Evolutionary conservation across 331 rosid species (phyloP), one percentile per base, ranked within the genome.

Genomic region (Erythrophleum ivorense): DNA sequence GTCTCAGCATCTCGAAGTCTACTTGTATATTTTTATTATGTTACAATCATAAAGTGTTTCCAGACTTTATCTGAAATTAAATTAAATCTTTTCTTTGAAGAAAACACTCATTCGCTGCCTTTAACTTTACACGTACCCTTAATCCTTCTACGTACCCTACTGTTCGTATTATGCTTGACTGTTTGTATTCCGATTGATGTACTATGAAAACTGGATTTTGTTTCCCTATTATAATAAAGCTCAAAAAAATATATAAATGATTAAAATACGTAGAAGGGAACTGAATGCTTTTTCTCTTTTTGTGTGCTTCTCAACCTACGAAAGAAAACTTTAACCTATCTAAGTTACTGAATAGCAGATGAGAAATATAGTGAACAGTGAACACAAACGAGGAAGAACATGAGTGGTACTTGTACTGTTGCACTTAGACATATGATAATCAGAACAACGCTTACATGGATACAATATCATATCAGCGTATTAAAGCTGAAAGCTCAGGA

Each of bases 401-500:
- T 14, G 31, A 4, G 2, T 77, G 63, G 19, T 18, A 55, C 63
- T 57, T 57, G 5, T 45, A 40, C 7, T n/a, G 52, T 48, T 5
- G 15, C 14, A 13, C 34, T 15, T 4, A 2, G 18, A 60, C 33
- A 45, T 31, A 58, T 40, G 12, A 5, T 64, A 52, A 59, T 3
- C 15, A 67, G 31, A 62, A 41, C 67, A 19, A 41, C 0, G 16
- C 1, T 77, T 77, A 52, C 78, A 71, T 0, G 9, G 24, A 31
- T 60, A 64, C 21, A 54, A 15, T 5, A 18, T 9, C 53, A 2
- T 21, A 21, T 52, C 9, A 7, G 33, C 31, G 9, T 6, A 33
- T 18, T n/a, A 52, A 89, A 88, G 92, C 96, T 88, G 92, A 50
- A 88, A 93, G 97, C 97, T 93, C 97, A 91, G 84, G 85, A 93